phyloP scores from a whole-genome alignment of 371 early-diverging fungal genomes.

The Apophysomyces ossiformis region DNA sequence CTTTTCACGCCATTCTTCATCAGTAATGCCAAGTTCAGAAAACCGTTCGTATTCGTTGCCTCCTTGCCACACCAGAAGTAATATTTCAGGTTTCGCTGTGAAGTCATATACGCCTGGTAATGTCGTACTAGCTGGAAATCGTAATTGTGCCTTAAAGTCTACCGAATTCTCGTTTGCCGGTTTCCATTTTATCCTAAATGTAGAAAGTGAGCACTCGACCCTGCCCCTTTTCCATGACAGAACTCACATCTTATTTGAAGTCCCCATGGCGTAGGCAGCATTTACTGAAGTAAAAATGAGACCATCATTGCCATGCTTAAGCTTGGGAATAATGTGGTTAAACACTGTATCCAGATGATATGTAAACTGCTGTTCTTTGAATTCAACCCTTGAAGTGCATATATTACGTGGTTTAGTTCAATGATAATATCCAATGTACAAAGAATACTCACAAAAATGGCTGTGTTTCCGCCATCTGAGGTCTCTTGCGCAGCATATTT shows the following conservation, averaged over 20 bases:
- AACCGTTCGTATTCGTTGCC: slow-evolving; percentile 55
- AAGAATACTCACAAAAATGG: slow-evolving; percentile 68
- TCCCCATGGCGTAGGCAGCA: slow-evolving; percentile 87
- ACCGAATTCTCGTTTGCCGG: slow-evolving; percentile 97
- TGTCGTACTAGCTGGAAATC: slow-evolving; percentile 39
- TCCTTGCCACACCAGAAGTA: slow-evolving; percentile 66
- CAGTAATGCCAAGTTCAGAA: slow-evolving; percentile 63
- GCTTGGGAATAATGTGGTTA: slow-evolving; percentile 69
- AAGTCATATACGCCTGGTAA: slow-evolving; percentile 43
- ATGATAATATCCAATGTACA: neutral
- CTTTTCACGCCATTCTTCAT: slow-evolving; percentile 58
- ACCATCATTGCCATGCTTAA: slow-evolving; percentile 96
- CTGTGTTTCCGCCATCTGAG: slow-evolving; percentile 40
- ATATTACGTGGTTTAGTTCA: neutral
- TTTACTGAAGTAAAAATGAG: slow-evolving; percentile 93
- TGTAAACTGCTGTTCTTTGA: slow-evolving; percentile 75
- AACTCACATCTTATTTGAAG: slow-evolving; percentile 82
- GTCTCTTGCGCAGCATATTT: slow-evolving; percentile 49
- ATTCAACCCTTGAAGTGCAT: slow-evolving; percentile 48
- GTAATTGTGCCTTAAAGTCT: slow-evolving; percentile 80
- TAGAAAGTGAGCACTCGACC: neutral
- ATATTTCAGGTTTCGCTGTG: slow-evolving; percentile 50
- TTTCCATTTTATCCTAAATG: slow-evolving; percentile 96
- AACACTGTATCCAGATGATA: slow-evolving; percentile 70
- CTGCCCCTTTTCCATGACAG: neutral